Base-by-base conservation (phyloP, 352 stramenopile species). In the Pythium myriotylum region DNA sequence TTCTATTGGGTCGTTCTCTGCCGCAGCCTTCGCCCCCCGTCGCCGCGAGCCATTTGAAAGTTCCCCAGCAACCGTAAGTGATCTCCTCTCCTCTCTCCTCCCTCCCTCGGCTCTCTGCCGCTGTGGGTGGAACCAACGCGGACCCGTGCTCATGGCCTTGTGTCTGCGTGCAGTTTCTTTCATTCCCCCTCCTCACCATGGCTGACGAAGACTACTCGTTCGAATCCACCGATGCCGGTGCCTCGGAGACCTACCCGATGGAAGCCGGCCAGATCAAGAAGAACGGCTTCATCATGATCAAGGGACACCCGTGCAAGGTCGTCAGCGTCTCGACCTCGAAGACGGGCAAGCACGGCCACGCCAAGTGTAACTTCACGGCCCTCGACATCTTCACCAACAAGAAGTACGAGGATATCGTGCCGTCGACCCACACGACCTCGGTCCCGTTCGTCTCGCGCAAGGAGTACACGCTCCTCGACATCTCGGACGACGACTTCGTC, bases 351-450 rank as follows among this genome's bases (percentile, higher is more conserved):
- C 97, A 99, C 91, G 97, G 97, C 63, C 97, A 99, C 92, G 97
- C 97, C 71, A 99, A 99, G 91, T 99, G 96, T 73, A 99, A 99
- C 92, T 99, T 99, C 76, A 97, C 91, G 67, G 97, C 97, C 61
- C 86, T 97, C 33, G 97, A 99, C 86, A 99, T 99, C 81, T 99
- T 99, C 92, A 99, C 96, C 55, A 98, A 98, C 79, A 99, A 99
- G 89, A 99, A 99, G 94, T 92, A 97, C 65, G 97, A 99, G 79
- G 97, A 99, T 89, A 99, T 99, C 82, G 96, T 99, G 70, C 97
- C 97, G 54, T 99, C 97, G 68, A 98, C 97, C 60, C 97, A 99
- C 89, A 98, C 91, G 76, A 99, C 96, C 69, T 97, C 92, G 65
- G 96, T 99, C 66, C 97, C 97, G 52, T 97, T 99, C 72, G 97